Conservation (phyloP, 2,329 filamentous ascomycete species). For the Aspergillus intermedius region DNA sequence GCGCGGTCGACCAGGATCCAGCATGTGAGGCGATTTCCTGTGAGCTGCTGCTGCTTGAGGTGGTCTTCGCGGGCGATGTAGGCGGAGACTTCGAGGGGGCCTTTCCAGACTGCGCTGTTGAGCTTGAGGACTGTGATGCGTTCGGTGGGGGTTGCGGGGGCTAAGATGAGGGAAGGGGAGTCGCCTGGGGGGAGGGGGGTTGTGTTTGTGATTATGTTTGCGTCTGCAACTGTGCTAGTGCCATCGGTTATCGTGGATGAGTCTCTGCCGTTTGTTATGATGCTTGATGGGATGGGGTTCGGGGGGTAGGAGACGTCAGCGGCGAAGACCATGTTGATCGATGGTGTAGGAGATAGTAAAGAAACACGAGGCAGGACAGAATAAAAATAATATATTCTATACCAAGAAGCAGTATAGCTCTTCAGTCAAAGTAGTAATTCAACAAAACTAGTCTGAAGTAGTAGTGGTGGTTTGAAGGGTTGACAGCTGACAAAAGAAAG, state of each 20-base stretch:
- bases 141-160: conserved; percentile 50
- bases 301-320: background rate
- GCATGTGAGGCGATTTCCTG: conserved; percentile 50
- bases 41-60: conserved; percentile 47
- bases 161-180: conserved; percentile 48
- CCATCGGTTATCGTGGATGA: background rate
- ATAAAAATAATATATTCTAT: no score
- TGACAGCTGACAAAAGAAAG: no score
- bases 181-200: conserved; percentile 21
- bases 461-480: no score
- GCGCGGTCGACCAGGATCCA: conserved; percentile 53
- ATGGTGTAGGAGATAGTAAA: background rate
- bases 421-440: no score
- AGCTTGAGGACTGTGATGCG: conserved; percentile 45
- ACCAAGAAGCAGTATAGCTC: no score
- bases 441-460: no score
- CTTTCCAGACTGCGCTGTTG: conserved; percentile 54
- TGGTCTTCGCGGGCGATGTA: conserved; percentile 54
- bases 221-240: background rate
- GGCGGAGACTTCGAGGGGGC: conserved; percentile 47
- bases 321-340: background rate
- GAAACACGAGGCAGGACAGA: background rate
- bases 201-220: background rate
- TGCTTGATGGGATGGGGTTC: background rate
- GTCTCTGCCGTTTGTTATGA: background rate